Conservation (phyloP, 495 filamentous ascomycete species). For the Tricharina praecox region DNA sequence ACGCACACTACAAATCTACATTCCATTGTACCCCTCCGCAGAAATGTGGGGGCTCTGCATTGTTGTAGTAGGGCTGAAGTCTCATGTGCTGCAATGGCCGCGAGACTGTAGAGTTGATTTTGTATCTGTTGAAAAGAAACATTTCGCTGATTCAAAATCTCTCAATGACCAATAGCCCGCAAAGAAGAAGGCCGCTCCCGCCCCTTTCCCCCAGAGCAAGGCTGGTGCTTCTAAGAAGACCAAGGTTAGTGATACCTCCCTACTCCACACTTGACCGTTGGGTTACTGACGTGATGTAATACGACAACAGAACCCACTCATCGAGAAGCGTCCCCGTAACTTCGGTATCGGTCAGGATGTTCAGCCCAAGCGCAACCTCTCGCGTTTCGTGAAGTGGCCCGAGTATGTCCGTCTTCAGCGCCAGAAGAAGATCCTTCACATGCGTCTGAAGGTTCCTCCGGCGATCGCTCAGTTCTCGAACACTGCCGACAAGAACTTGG, state of each 20-base stretch:
- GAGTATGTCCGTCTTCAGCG: constrained; percentile 97
- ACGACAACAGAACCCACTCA: constrained; percentile 96
- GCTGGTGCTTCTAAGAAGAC: constrained; percentile 84
- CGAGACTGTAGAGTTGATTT: constrained; percentile 44
- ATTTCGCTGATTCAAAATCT: constrained; percentile 31
- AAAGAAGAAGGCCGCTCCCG: constrained; percentile 89
- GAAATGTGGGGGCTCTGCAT: constrained; percentile 1
- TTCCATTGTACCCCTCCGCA: constrained; percentile 2
- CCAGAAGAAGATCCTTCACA: constrained; percentile 98
- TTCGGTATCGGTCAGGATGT: constrained; percentile 98
- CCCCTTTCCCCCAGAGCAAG: constrained; percentile 88
- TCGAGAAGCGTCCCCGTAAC: constrained; percentile 95
- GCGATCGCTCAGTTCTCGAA: constrained; percentile 95
- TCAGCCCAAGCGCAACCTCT: constrained; percentile 92
- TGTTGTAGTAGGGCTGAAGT: constrained; percentile 22
- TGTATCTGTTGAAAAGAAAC: constrained; percentile 49
- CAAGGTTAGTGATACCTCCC: constrained; percentile 51
- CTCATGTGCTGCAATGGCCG: constrained; percentile 17
- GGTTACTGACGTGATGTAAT: too few relatives aligned
- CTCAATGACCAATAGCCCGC: constrained; percentile 99
- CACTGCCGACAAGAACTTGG: constrained; percentile 95
- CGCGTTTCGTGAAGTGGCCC: constrained; percentile 99
- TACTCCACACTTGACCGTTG: background rate
- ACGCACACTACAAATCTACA: constrained; percentile 4
- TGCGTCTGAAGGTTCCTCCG: constrained; percentile 96